Conservation (phyloP, 2,329 filamentous ascomycete genomes). For the Colletotrichum graminicola region DNA sequence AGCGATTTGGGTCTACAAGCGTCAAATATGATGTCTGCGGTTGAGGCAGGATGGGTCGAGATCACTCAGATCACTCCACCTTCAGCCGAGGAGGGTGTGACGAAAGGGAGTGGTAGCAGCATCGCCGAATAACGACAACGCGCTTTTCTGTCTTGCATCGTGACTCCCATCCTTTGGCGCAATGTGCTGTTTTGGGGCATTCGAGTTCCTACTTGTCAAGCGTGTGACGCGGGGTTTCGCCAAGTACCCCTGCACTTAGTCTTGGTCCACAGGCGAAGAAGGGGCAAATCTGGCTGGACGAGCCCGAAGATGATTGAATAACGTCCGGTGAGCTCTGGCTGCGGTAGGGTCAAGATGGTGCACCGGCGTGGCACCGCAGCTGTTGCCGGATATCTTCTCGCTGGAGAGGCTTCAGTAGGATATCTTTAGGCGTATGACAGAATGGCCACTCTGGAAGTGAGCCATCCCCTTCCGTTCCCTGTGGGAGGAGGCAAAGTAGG, state of each 20-base stretch:
- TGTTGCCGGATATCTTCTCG: conserved; percentile 3
- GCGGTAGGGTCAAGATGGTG: not conserved
- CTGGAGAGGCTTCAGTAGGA: conserved; percentile 15
- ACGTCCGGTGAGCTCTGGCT: not conserved
- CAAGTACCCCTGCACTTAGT: conserved; percentile 9
- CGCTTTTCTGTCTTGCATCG: conserved; percentile 27
- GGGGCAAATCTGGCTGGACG: conserved; percentile 15
- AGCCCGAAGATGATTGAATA: conserved; percentile 18
- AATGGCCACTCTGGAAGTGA: conserved; percentile 27
- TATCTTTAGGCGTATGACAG: not conserved
- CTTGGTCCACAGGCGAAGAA: conserved; percentile 6
- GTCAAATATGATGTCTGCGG: conserved; percentile 5
- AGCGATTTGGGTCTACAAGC: conserved; percentile 11
- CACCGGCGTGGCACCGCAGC: not conserved
- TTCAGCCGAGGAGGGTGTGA: conserved; percentile 28
- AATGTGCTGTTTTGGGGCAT: conserved; percentile 10
- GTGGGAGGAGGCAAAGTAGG: conserved; percentile 26
- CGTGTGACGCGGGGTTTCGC: conserved; percentile 21
- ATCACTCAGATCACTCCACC: conserved; percentile 40
- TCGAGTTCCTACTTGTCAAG: conserved; percentile 20
- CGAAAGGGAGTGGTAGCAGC: conserved; percentile 27
- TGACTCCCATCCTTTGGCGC: conserved; percentile 17
- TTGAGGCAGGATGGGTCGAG: conserved; percentile 24
- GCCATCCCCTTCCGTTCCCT: conserved; percentile 14
- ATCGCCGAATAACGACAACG: conserved; percentile 20